Base-by-base conservation (phyloP, 176 grass and related monocot genomes). In the Bonia amplexicaulis region DNA sequence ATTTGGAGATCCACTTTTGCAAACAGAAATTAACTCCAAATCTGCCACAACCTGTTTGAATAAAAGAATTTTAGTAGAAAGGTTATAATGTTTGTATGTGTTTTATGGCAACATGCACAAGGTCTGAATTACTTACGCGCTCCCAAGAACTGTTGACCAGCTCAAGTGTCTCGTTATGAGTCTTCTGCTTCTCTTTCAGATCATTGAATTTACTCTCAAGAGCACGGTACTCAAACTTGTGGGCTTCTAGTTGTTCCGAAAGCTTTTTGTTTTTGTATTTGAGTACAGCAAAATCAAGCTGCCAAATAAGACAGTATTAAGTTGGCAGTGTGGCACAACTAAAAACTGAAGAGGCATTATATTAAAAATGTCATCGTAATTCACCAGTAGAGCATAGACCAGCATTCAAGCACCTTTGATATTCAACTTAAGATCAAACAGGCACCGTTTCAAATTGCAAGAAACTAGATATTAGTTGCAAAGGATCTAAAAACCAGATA, bases 181-280 rank as follows among this genome's bases (percentile, higher is more conserved):
- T 75, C 77, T 51, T 90, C 48, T 94, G 94, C 75, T 97, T 94
- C 66, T 83, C 90, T 80, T 81, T 90, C 63, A 97, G 75, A 76
- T 90, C 83, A 86, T 73, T 76, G 35, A 92, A 87, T 85, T 90
- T 97, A 88, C 76, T 82, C 73, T 94, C 86, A 41, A 97, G 92
- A 68, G 88, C 88, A 92, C 37, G 57, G 68, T 89, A 90, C 67
- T 92, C 94, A 62, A 94, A 86, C 77, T 91, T 97, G 57, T 87
- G 88, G 71, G 90, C 94, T 88, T 97, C 94, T 82, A 97, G 46
- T 89, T 97, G 92, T 75, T 97, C 94, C 77, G 65, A 58, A 83
- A 97, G 92, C 80, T 97, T 97, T 89, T 97, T 83, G 57, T 97
- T 97, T 92, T 90, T 97, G 86, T 92, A 97, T 84, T 93, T 90